Conservation (phyloP, 768 basidiomycete species). For the Sporobolomyces phaffii region DNA sequence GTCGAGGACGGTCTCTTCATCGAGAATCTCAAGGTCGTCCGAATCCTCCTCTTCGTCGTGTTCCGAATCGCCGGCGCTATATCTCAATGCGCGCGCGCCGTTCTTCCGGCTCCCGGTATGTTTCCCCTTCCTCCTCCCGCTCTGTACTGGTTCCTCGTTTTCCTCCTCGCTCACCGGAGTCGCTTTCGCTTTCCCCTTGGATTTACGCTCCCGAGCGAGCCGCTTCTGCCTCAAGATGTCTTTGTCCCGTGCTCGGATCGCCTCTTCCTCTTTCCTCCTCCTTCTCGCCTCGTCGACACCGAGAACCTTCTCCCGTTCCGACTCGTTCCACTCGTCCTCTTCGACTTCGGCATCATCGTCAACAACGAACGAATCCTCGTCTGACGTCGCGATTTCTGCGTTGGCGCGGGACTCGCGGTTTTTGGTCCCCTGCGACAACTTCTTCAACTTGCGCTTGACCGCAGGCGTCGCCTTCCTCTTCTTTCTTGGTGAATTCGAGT, state of each 20-base stretch:
- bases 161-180: not conserved
- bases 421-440: not conserved
- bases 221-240: not conserved
- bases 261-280: not conserved
- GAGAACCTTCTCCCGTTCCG: not conserved
- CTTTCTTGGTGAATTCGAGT: not conserved
- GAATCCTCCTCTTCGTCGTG: conserved; percentile 13
- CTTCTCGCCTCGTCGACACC: not conserved
- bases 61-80: not conserved
- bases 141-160: not conserved
- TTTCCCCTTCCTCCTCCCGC: not conserved
- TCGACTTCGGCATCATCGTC: conserved; percentile 10
- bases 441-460: not conserved
- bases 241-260: not conserved
- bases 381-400: not conserved
- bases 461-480: not conserved
- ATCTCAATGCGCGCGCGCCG: not conserved
- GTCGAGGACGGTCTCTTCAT: conserved; percentile 22
- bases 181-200: conserved; percentile 4
- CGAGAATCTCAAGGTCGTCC: conserved; percentile 29
- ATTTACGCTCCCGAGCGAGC: not conserved
- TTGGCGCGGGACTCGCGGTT: conserved; percentile 15
- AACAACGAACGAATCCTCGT: conserved; percentile 10
- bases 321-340: not conserved
- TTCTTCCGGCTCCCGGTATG: not conserved